Base-by-base conservation (phyloP, 345 rosid species). In the Citrus maxima region DNA sequence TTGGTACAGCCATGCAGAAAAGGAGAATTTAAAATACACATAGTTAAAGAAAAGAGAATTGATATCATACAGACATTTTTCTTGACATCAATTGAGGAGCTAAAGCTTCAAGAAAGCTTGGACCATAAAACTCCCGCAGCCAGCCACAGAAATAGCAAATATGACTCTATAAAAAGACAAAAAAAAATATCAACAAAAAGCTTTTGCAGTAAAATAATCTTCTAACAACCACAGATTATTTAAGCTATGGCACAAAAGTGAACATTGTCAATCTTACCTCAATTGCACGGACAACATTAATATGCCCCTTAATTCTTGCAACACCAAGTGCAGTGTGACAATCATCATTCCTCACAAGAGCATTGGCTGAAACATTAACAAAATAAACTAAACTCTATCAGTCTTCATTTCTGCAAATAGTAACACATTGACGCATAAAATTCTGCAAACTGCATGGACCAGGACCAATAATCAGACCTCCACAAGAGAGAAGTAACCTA, bases 51-150 rank as follows among this genome's bases (percentile, higher is more conserved):
- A 74, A 61, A 71, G 37, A 67, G 51, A 71, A 32, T 60, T 70
- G 34, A 46, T 55, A 59, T 34, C 32, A 70, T 58, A 84, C 88
- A 27, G 46, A 87, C 91, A 87, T 86, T 69, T 87, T 87, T 58
- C 86, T 84, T 40, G 88, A 83, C 69, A 85, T 62, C 38, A 85
- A 79, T 55, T 82, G 89, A 38, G 89, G 86, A 28, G 83, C 84
- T 60, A 88, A 73, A 51, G 84, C 86, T 80, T 83, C 86, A 5
- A 88, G 87, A 85, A 88, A 88, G 68, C 86, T 86, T 37, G 87
- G 91, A 69, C 91, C 89, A 73, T 73, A 80, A 78, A 87, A 82
- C 80, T 87, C 89, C 56, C 87, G 79, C 81, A 88, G 35, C 91
- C 87, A 84, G 32, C 89, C 89, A 61, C 85, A 82, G 83, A 88